Evolutionary conservation across 2,329 filamentous ascomycete species (phyloP).

Genomic region (Trichoderma cornu-damae): DNA sequence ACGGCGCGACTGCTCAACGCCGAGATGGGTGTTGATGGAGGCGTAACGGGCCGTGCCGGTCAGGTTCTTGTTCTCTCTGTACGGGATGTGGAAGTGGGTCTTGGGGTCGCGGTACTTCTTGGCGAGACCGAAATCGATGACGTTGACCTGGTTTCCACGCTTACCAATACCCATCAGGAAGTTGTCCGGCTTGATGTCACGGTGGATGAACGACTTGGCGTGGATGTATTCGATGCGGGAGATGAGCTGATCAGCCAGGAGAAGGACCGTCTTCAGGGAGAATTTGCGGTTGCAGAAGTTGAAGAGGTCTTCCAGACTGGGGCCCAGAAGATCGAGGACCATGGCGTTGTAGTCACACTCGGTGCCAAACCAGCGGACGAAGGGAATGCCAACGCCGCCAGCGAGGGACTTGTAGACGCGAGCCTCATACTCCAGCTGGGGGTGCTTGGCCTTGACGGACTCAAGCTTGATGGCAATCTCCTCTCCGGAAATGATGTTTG

Average conservation of each 20-base stretch:
- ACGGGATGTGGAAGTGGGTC: slow-evolving; percentile 99
- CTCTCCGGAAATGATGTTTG: slow-evolving; percentile 99
- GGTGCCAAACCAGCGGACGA: slow-evolving; percentile 98
- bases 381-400: slow-evolving; percentile 94
- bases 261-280: slow-evolving; percentile 94
- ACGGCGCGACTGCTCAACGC: slow-evolving; percentile 97
- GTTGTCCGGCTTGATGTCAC: slow-evolving; percentile 99
- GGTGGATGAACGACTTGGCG: slow-evolving; percentile 98
- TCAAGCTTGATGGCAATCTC: slow-evolving; percentile 99
- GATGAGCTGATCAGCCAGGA: slow-evolving; percentile 96
- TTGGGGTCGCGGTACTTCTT: slow-evolving; percentile 99
- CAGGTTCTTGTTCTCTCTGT: slow-evolving; percentile 99
- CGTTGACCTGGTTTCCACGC: slow-evolving; percentile 98
- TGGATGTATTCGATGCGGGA: slow-evolving; percentile 99
- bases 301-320: slow-evolving; percentile 95
- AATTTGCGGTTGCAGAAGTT: slow-evolving; percentile 99
- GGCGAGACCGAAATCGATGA: slow-evolving; percentile 97
- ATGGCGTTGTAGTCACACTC: slow-evolving; percentile 99
- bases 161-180: slow-evolving; percentile 99
- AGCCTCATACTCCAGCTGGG: slow-evolving; percentile 97
- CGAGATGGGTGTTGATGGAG: slow-evolving; percentile 97
- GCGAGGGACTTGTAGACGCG: slow-evolving; percentile 88
- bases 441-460: slow-evolving; percentile 98
- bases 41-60: slow-evolving; percentile 98
- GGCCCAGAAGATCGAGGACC: slow-evolving; percentile 94